Base-by-base conservation (phyloP, 164 flowering plant genomes). In the Aristolochia contorta region DNA sequence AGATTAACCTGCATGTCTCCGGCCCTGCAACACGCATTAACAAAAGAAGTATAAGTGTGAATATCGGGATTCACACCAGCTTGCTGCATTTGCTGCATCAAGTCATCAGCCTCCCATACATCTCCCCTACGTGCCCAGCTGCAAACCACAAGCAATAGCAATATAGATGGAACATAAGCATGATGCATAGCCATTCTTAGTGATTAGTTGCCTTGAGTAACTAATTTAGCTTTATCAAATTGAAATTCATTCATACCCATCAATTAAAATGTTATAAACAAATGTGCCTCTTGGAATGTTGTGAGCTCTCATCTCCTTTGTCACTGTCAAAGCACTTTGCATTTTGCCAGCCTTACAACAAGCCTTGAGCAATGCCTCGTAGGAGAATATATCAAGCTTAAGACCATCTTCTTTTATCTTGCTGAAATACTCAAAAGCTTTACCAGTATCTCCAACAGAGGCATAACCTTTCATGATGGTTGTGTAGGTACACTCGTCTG, bases 51-150 rank as follows among this genome's bases (percentile, higher is more conserved):
- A 71, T 83, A 94, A 4, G 99, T 91, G 73, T 78, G 97, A 65
- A 94, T 84, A 51, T 89, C 96, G 51, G 96, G 96, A 64, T 70
- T 79, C 68, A 94, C 90, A 15, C 88, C 87, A 60, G 89, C 96
- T 67, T 73, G 75, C 68, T 82, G 89, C 99, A 94, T 94, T 65
- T 86, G 96, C 68, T 88, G 96, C 84, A 91, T 84, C 68, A 94
- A 66, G 64, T 89, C 96, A 65, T 95, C 86, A 65, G 99, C 99
- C 67, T 94, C 99, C 97, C 99, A 94, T 30, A 94, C 89, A 77
- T 94, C 99, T 67, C 99, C 99, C 76, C 97, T 77, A 59, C 96
- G 82, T 76, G 97, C 99, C 99, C 99, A 94, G 65, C 96, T 92
- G 68, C 64, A 78, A 0, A 41, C 3, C 7, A 10, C 52, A 50